phyloP scores from a whole-genome alignment of 2,329 filamentous ascomycete species.

The Beauveria australis region DNA sequence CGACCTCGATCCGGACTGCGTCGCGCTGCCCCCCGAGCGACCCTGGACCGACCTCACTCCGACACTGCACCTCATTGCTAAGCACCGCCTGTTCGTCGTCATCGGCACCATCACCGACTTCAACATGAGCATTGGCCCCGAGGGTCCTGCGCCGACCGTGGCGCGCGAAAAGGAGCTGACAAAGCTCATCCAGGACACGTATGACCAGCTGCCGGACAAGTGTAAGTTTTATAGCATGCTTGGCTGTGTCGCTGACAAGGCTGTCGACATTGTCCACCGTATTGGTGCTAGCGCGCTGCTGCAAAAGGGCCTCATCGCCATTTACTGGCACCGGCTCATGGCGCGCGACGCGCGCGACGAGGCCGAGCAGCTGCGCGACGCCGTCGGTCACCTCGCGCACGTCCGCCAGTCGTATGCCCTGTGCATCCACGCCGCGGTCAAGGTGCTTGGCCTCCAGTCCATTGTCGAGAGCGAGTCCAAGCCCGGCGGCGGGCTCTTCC shows the following conservation, averaged over 20 bases:
- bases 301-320: conserved; percentile 9
- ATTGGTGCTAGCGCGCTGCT: neutral
- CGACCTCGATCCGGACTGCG: conserved; percentile 12
- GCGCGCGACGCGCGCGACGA: neutral
- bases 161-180: neutral
- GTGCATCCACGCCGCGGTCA: conserved; percentile 1
- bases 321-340: conserved; percentile 6
- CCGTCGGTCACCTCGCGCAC: neutral
- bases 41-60: conserved; percentile 15
- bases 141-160: neutral
- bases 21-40: conserved; percentile 13
- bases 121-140: neutral
- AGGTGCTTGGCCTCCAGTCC: conserved; percentile 2
- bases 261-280: conserved; percentile 4
- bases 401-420: neutral
- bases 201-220: conserved; percentile 1
- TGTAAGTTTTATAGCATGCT: conserved; percentile 4
- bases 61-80: conserved; percentile 21
- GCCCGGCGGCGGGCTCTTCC: conserved; percentile 5
- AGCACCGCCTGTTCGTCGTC: conserved; percentile 19
- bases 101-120: conserved; percentile 6
- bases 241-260: conserved; percentile 4
- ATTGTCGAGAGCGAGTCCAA: conserved; percentile 4
- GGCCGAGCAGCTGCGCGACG: neutral
- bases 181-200: neutral